These are phyloP conservation scores for Phytophthora fragariaefolia DNA, from an alignment of 352 stramenopile species.

Conservation along the genomic window DNA sequence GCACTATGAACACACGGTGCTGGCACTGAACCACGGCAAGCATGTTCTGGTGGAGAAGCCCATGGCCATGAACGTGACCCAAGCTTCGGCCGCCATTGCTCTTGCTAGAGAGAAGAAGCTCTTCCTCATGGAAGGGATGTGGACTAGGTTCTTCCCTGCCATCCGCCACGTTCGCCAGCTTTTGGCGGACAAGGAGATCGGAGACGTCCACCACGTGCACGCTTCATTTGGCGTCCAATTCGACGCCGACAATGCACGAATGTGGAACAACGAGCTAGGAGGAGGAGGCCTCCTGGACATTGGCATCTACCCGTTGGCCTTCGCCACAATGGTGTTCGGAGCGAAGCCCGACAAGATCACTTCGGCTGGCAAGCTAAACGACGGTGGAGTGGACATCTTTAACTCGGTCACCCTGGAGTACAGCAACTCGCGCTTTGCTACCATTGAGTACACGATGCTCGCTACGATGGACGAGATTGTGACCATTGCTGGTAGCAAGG, in stretches of 20 bases:
- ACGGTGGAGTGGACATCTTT: conserved; percentile 61
- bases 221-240: conserved; percentile 58
- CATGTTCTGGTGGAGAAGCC: conserved; percentile 93
- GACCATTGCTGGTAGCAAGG: conserved; percentile 72
- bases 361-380: conserved; percentile 53
- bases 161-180: conserved; percentile 57
- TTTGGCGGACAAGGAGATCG: conserved; percentile 48
- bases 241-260: conserved; percentile 36
- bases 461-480: conserved; percentile 71
- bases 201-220: conserved; percentile 58
- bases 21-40: conserved; percentile 77
- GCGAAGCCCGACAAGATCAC: conserved; percentile 54
- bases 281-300: conserved; percentile 80
- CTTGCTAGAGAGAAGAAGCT: conserved; percentile 57
- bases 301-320: conserved; percentile 81
- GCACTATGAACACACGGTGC: conserved; percentile 70
- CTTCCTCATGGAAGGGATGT: conserved; percentile 88
- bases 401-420: conserved; percentile 67
- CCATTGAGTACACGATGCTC: conserved; percentile 72
- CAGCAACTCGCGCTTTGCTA: conserved; percentile 53
- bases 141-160: conserved; percentile 88
- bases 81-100: conserved; percentile 68
- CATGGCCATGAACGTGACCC: conserved; percentile 78
- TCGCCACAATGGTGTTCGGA: conserved; percentile 73
- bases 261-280: conserved; percentile 74